Conservation (phyloP, 257 asterid genomes). For the Solanum neorickii region DNA sequence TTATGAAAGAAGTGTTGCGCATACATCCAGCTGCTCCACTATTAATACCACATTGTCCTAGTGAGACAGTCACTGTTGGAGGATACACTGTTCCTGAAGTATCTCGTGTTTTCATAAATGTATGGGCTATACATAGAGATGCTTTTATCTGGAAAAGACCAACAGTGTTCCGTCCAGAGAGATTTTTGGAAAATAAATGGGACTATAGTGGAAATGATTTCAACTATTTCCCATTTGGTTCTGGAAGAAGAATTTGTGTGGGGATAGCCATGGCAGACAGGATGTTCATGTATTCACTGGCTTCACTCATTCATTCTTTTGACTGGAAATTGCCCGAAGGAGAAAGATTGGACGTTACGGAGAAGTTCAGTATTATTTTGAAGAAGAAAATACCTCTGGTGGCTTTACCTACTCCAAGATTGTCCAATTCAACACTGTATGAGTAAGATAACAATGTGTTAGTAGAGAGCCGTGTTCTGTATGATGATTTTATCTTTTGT, state of each 20-base stretch:
- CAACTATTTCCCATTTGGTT: constrained; percentile 48
- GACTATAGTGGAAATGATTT: constrained; percentile 49
- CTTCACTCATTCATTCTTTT: constrained; percentile 48
- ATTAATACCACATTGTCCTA: constrained; percentile 60
- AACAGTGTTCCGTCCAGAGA: constrained; percentile 31
- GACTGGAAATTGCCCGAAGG: constrained; percentile 36
- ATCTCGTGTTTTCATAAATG: constrained; percentile 45
- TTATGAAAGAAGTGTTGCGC: constrained; percentile 43
- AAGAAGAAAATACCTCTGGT: no score
- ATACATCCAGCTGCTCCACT: constrained; percentile 54
- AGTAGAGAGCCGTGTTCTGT: no score
- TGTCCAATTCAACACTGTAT: no score
- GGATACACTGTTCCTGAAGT: constrained; percentile 43
- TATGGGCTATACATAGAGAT: constrained; percentile 60
- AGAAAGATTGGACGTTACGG: constrained; percentile 27
- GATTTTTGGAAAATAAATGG: constrained; percentile 31
- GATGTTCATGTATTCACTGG: constrained; percentile 41
- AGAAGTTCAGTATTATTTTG: constrained; percentile 1
- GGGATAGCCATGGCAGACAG: constrained; percentile 58
- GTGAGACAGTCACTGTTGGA: constrained; percentile 27
- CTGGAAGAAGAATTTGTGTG: constrained; percentile 54
- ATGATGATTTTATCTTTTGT: no score
- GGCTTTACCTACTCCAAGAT: no score
- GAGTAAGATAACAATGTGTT: no score
- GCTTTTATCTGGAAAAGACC: constrained; percentile 39